These are phyloP conservation scores for Zelonia costaricensis DNA, from an alignment of 208 protist genomes.

Conservation along the genomic window DNA sequence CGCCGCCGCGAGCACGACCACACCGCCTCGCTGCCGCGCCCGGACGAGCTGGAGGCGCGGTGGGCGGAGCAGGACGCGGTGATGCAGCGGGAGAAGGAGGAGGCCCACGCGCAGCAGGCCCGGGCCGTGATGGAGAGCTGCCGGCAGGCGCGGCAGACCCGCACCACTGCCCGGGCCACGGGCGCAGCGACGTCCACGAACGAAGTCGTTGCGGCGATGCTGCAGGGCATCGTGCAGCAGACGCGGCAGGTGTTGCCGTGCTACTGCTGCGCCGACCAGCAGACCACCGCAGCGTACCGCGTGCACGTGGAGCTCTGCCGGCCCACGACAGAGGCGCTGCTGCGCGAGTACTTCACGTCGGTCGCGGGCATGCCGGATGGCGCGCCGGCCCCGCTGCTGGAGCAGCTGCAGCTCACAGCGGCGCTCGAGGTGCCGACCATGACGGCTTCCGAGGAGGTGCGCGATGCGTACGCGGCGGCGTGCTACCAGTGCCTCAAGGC, in stretches of 20 bases:
- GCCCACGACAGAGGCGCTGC: conserved; percentile 31
- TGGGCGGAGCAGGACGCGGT: conserved; percentile 11
- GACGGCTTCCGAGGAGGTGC: conserved; percentile 21
- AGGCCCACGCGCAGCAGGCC: conserved; percentile 12
- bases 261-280: conserved; percentile 71
- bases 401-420: conserved; percentile 16
- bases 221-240: conserved; percentile 70
- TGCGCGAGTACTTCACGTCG: conserved; percentile 31
- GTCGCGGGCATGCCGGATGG: conserved; percentile 1
- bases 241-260: conserved; percentile 69
- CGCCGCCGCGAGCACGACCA: conserved; percentile 28
- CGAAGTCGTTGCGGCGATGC: conserved; percentile 44
- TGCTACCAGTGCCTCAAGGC: conserved; percentile 59
- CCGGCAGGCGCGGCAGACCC: conserved; percentile 7
- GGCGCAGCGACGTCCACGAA: conserved; percentile 17
- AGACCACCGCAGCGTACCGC: conserved; percentile 42
- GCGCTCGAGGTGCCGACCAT: conserved; percentile 24
- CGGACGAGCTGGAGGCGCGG: conserved; percentile 8
- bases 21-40: conserved; percentile 18
- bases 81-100: conserved; percentile 21
- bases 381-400: conserved; percentile 17
- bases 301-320: conserved; percentile 62
- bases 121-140: conserved; percentile 14
- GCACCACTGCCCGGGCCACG: neutral
- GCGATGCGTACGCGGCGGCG: conserved; percentile 30